Percentiles rank a stretch among this genome's conserved stretches.
Conservation (phyloP, 148 eudicot genomes). For the Diospyros lotus region DNA sequence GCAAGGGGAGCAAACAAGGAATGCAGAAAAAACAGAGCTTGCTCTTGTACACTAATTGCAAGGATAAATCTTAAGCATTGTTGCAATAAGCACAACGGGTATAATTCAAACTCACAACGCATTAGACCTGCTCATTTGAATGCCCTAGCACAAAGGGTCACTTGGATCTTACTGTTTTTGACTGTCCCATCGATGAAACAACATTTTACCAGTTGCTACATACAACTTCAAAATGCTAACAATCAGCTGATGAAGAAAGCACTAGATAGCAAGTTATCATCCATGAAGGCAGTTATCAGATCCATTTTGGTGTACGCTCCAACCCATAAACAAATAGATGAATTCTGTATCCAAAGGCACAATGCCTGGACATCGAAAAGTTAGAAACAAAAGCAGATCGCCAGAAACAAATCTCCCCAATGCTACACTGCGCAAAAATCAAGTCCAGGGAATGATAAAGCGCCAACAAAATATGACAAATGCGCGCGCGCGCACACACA, state of each 20-base stretch:
- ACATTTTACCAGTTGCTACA: background rate
- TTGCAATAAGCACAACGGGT: background rate
- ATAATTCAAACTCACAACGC: background rate
- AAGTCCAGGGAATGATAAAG: background rate
- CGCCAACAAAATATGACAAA: background rate
- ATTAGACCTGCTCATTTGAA: background rate
- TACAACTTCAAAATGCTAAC: background rate
- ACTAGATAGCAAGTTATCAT: background rate
- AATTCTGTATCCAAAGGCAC: background rate
- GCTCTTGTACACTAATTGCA: background rate
- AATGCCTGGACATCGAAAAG: background rate
- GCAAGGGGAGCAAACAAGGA: background rate
- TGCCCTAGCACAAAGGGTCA: background rate
- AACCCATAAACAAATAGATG: background rate
- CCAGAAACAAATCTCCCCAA: background rate
- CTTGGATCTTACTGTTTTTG: background rate
- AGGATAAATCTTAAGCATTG: background rate
- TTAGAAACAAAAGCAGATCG: conserved; percentile 10
- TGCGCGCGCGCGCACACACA: no score
- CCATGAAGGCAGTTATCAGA: background rate
- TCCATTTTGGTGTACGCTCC: background rate
- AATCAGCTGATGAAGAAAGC: background rate
- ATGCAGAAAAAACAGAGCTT: background rate
- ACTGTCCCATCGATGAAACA: background rate
- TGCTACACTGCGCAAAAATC: background rate